Evolutionary conservation across 2,329 filamentous ascomycete genomes (phyloP).

Genomic region (Ciborinia camelliae): DNA sequence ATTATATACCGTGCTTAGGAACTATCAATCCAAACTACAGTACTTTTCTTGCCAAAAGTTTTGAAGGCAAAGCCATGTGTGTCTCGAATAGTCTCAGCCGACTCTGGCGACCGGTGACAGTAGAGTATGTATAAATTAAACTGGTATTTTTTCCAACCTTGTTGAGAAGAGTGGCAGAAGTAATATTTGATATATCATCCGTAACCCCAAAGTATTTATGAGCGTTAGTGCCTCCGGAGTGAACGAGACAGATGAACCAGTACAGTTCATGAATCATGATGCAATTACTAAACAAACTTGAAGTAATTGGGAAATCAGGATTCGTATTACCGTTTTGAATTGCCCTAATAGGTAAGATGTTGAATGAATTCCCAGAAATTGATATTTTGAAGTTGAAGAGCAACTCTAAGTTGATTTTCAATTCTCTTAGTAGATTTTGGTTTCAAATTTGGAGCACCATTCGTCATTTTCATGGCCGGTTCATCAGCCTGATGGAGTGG

Average conservation of each 20-base stretch:
- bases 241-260: neutral
- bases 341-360: conserved; percentile 5
- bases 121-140: conserved; percentile 51
- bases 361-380: conserved; percentile 11
- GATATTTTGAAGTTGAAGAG: conserved; percentile 13
- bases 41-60: conserved; percentile 50
- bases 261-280: too few relatives aligned
- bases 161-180: neutral
- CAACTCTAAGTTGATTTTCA: conserved; percentile 1
- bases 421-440: conserved; percentile 11
- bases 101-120: conserved; percentile 45
- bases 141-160: neutral
- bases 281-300: too few relatives aligned
- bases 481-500: too few relatives aligned
- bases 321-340: conserved; percentile 1
- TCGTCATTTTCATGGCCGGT: conserved; percentile 3
- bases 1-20: conserved; percentile 49
- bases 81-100: conserved; percentile 44
- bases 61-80: conserved; percentile 49
- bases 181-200: neutral
- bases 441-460: conserved; percentile 1
- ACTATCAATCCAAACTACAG: conserved; percentile 41
- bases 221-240: neutral
- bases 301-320: too few relatives aligned
- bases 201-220: neutral